phyloP scores from a whole-genome alignment of 768 basidiomycete genomes.

The Pleurotus platypus region DNA sequence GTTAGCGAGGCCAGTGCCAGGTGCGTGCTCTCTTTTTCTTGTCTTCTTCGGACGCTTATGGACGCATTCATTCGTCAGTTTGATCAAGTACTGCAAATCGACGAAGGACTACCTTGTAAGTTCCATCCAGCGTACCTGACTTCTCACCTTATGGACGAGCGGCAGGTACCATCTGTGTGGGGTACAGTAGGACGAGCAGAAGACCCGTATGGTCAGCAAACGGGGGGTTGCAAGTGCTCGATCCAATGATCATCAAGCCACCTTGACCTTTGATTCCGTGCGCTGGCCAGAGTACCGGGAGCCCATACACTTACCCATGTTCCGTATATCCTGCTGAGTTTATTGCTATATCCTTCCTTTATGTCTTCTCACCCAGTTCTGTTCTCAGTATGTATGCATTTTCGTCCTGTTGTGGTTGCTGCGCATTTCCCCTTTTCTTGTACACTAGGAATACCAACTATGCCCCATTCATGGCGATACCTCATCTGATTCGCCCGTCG shows the following conservation, averaged over 20 bases:
- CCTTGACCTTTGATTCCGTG: no score
- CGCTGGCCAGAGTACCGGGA: no score
- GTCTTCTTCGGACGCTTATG: constrained; percentile 24
- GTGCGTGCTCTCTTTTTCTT: constrained; percentile 37
- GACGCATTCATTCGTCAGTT: constrained; percentile 37
- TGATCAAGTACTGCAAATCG: constrained; percentile 92
- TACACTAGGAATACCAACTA: no score
- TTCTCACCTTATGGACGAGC: constrained; percentile 11
- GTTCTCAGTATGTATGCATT: constrained; percentile 2
- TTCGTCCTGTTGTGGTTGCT: background rate
- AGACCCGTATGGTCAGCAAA: constrained; percentile 86
- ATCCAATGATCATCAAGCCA: constrained; percentile 3
- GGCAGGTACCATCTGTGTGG: constrained; percentile 92
- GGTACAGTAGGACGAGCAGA: constrained; percentile 89
- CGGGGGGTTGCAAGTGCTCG: constrained; percentile 47
- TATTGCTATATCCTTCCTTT: no score
- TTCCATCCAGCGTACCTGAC: constrained; percentile 16
- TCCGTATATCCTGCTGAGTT: no score
- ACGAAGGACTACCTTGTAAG: constrained; percentile 87
- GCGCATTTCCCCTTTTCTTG: no score
- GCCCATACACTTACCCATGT: no score
- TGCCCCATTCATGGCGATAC: no score
- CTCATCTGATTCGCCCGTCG: no score
- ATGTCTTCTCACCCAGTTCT: background rate
- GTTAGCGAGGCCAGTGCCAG: constrained; percentile 90